phyloP scores from a whole-genome alignment of 2,329 filamentous ascomycete species.

The Fusarium avenaceum region DNA sequence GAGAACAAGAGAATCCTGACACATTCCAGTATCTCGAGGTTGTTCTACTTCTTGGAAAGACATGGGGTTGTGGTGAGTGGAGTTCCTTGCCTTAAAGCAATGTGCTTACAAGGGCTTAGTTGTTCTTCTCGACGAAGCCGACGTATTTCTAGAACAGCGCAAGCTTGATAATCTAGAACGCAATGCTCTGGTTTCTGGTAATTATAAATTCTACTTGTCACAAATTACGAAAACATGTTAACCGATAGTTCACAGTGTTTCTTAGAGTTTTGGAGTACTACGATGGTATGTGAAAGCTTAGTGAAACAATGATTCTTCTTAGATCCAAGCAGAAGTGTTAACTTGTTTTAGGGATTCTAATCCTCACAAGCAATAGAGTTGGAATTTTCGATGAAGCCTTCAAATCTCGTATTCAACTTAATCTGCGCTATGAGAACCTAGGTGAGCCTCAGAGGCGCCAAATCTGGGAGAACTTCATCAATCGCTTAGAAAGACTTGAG shows the following conservation, averaged over 20 bases:
- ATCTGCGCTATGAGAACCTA: conserved; percentile 52
- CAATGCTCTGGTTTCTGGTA: conserved; percentile 46
- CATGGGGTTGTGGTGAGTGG: background rate
- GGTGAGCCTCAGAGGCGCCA: conserved; percentile 15
- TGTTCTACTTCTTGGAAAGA: conserved; percentile 36
- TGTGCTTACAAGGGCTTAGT: conserved; percentile 11
- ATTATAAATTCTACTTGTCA: too few species aligned
- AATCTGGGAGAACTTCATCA: background rate
- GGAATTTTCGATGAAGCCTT: conserved; percentile 53
- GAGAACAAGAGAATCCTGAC: too few species aligned
- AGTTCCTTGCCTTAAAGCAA: too few species aligned
- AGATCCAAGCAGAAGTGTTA: too few species aligned
- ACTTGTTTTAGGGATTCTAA: conserved; percentile 55
- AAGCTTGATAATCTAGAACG: conserved; percentile 42
- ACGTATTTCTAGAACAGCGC: conserved; percentile 49
- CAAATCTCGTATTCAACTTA: conserved; percentile 44
- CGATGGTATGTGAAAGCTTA: conserved; percentile 6
- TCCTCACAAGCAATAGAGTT: conserved; percentile 55
- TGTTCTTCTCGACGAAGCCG: conserved; percentile 50
- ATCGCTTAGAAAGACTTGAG: background rate
- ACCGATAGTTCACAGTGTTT: conserved; percentile 42
- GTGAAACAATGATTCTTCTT: too few species aligned
- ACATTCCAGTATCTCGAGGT: conserved; percentile 21
- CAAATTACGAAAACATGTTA: too few species aligned
- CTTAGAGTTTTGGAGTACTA: conserved; percentile 55